Conservation (phyloP, 345 rosid species). For the Hibiscus mutabilis region DNA sequence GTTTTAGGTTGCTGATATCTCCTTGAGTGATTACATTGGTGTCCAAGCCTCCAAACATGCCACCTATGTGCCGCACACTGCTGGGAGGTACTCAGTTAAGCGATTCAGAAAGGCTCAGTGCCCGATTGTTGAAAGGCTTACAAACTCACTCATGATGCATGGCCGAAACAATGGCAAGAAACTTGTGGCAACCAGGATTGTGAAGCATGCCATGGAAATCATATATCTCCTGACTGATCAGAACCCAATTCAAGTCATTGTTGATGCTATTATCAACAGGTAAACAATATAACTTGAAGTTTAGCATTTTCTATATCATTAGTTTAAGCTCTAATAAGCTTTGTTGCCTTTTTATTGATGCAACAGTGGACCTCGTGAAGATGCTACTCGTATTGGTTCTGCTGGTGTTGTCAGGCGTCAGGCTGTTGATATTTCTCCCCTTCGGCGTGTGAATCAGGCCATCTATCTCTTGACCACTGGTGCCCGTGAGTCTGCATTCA, state of each 20-base stretch:
- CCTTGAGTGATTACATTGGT: constrained; percentile 68
- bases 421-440: constrained; percentile 94
- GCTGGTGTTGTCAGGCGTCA: constrained; percentile 99
- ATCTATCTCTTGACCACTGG: constrained; percentile 83
- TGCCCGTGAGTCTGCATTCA: constrained; percentile 90
- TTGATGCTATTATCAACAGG: constrained; percentile 93
- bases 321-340: background rate
- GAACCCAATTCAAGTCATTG: constrained; percentile 87
- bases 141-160: constrained; percentile 94
- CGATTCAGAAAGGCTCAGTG: constrained; percentile 97
- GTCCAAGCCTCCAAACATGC: constrained; percentile 70
- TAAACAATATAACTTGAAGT: constrained; percentile 1
- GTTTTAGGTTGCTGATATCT: constrained; percentile 60
- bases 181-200: constrained; percentile 76
- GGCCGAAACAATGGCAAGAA: constrained; percentile 77
- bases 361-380: constrained; percentile 73
- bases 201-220: constrained; percentile 89
- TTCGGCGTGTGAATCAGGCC: constrained; percentile 86
- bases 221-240: constrained; percentile 70
- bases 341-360: background rate
- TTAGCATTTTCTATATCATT: background rate
- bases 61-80: constrained; percentile 91
- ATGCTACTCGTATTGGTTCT: constrained; percentile 93
- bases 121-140: constrained; percentile 90
- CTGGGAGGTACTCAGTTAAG: constrained; percentile 74